A percentile compares a stretch with the other conserved stretches of the same genome.
phyloP scores from a whole-genome alignment of 805 yeast species.

The Barnettozyma pratensis region DNA sequence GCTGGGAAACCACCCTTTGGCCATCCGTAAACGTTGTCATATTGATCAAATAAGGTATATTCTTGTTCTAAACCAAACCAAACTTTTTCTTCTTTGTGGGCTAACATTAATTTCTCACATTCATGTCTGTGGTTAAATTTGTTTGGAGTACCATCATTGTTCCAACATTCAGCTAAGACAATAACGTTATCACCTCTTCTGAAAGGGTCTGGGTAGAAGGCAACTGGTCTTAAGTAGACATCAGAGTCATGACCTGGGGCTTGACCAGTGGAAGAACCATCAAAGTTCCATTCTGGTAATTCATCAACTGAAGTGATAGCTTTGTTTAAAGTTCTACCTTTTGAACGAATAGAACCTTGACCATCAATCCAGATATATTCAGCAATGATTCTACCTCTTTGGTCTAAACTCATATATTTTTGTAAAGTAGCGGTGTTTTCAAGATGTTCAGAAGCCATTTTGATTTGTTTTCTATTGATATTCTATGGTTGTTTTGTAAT shows the following conservation, averaged over 20 bases:
- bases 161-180: slow-evolving; percentile 95
- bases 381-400: slow-evolving; percentile 82
- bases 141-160: slow-evolving; percentile 99
- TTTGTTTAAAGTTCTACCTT: slow-evolving; percentile 80
- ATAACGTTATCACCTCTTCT: slow-evolving; percentile 96
- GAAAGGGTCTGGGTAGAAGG: slow-evolving; percentile 94
- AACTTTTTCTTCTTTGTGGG: slow-evolving; percentile 75
- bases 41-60: slow-evolving; percentile 92
- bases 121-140: slow-evolving; percentile 97
- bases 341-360: slow-evolving; percentile 84
- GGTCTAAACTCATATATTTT: slow-evolving; percentile 80
- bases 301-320: slow-evolving; percentile 71
- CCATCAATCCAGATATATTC: slow-evolving; percentile 99
- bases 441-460: slow-evolving; percentile 35
- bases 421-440: slow-evolving; percentile 73
- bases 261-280: slow-evolving; percentile 97
- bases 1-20: slow-evolving; percentile 99
- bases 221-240: slow-evolving; percentile 91
- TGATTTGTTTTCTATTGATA: too few relatives aligned
- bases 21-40: slow-evolving; percentile 93
- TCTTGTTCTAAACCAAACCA: slow-evolving; percentile 99
- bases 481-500: background rate
- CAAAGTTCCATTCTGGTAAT: slow-evolving; percentile 98
- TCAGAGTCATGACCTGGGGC: slow-evolving; percentile 98
- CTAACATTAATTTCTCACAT: slow-evolving; percentile 90